Conservation (phyloP, 495 filamentous ascomycete species). For the Jackrogersella multiformis region DNA sequence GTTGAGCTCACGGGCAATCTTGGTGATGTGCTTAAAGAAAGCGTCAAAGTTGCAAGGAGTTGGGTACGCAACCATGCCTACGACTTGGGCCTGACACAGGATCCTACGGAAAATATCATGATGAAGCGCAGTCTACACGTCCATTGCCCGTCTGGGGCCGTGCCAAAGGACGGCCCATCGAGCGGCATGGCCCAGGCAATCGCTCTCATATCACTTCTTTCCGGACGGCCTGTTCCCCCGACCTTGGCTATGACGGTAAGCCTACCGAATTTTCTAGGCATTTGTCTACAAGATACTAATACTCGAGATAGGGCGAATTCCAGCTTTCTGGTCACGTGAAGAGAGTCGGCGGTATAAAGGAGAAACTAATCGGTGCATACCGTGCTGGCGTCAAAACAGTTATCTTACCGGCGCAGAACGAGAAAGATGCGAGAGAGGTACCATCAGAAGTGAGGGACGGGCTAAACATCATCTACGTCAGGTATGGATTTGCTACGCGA, state of each 20-base stretch:
- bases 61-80: conserved; percentile 98
- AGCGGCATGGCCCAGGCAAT: conserved; percentile 95
- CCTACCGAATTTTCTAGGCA: conserved; percentile 10
- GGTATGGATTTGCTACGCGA: conserved; percentile 61
- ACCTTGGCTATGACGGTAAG: conserved; percentile 91
- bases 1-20: conserved; percentile 98
- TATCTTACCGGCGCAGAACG: conserved; percentile 85
- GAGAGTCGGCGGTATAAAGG: conserved; percentile 96
- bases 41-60: conserved; percentile 90
- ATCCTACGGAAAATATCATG: conserved; percentile 92
- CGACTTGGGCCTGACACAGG: conserved; percentile 83
- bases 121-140: conserved; percentile 94
- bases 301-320: conserved; percentile 73
- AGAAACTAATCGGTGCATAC: conserved; percentile 95
- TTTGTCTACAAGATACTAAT: conserved; percentile 39
- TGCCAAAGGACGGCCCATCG: conserved; percentile 92
- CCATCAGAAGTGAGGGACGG: conserved; percentile 90
- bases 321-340: conserved; percentile 85
- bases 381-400: conserved; percentile 96
- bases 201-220: conserved; percentile 90
- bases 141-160: conserved; percentile 93
- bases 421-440: conserved; percentile 92
- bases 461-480: conserved; percentile 86
- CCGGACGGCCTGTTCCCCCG: conserved; percentile 85
- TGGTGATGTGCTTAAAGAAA: conserved; percentile 97